Percentiles rank a stretch among this genome's conserved stretches.
Evolutionary conservation across 108 stramenopile species (phyloP).

Genomic region (Nitzschia sp.): DNA sequence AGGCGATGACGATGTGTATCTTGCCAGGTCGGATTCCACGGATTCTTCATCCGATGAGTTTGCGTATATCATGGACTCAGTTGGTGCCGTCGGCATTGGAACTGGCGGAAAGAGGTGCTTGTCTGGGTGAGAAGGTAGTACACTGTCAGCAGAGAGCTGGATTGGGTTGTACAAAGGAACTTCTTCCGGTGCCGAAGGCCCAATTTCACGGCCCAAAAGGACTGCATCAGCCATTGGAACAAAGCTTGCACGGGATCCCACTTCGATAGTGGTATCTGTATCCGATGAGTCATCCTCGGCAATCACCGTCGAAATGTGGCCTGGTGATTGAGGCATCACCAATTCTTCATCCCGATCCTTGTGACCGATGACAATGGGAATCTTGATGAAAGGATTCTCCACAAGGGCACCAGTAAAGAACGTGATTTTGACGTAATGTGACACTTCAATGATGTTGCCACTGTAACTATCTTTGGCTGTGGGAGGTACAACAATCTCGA

Average conservation of each 20-base stretch:
- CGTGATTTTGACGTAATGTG: constrained; percentile 37
- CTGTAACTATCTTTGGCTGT: constrained; percentile 31
- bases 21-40: neutral
- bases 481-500: constrained; percentile 17
- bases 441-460: constrained; percentile 31
- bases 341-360: constrained; percentile 11
- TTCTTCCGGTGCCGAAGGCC: neutral
- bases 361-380: constrained; percentile 37
- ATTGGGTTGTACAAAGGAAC: neutral
- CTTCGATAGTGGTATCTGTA: constrained; percentile 15
- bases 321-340: constrained; percentile 2
- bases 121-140: neutral
- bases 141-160: neutral
- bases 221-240: constrained; percentile 23
- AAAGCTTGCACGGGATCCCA: constrained; percentile 10
- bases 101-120: neutral
- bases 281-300: constrained; percentile 18
- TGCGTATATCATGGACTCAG: constrained; percentile 12
- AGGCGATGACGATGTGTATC: neutral
- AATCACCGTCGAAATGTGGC: constrained; percentile 17
- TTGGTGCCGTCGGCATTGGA: constrained; percentile 11
- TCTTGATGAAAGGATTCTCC: constrained; percentile 30
- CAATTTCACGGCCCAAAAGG: constrained; percentile 2
- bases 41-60: neutral
- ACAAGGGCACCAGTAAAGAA: constrained; percentile 18